A percentile compares a stretch with the other conserved stretches of the same genome.
phyloP scores from a whole-genome alignment of 108 stramenopile genomes.

The Asterionellopsis glacialis region DNA sequence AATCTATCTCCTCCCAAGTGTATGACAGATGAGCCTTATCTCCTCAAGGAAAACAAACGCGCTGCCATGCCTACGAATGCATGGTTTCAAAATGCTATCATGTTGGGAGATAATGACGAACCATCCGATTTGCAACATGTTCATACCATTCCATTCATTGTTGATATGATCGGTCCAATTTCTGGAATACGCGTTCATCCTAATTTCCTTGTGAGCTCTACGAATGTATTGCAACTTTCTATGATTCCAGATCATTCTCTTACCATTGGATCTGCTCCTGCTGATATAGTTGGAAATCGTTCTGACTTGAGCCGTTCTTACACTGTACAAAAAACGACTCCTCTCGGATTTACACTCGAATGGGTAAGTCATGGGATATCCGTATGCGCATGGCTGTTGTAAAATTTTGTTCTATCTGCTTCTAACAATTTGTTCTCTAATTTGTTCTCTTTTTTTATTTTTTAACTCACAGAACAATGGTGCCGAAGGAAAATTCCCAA shows the following conservation, averaged over 20 bases:
- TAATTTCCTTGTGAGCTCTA: conserved; percentile 36
- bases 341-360: conserved; percentile 60
- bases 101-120: conserved; percentile 40
- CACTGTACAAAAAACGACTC: conserved; percentile 31
- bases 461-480: conserved; percentile 3
- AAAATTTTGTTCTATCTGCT: neutral
- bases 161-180: conserved; percentile 67
- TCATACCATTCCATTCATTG: conserved; percentile 69
- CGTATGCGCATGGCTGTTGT: neutral
- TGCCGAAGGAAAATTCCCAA: conserved; percentile 14
- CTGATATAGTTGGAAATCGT: neutral
- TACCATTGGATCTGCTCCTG: conserved; percentile 53
- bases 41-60: too few species aligned
- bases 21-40: too few species aligned
- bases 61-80: conserved; percentile 66
- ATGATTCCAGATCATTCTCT: conserved; percentile 57
- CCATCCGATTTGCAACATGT: conserved; percentile 50
- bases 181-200: conserved; percentile 63
- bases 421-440: neutral
- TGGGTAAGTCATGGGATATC: conserved; percentile 40
- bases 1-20: too few species aligned
- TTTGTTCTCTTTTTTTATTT: neutral
- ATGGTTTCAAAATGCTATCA: conserved; percentile 72
- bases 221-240: conserved; percentile 52
- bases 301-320: conserved; percentile 12